Percentiles rank a stretch among this genome's conserved stretches.
phyloP scores from a whole-genome alignment of 306 rosid genomes.

The Dryas drummondii region DNA sequence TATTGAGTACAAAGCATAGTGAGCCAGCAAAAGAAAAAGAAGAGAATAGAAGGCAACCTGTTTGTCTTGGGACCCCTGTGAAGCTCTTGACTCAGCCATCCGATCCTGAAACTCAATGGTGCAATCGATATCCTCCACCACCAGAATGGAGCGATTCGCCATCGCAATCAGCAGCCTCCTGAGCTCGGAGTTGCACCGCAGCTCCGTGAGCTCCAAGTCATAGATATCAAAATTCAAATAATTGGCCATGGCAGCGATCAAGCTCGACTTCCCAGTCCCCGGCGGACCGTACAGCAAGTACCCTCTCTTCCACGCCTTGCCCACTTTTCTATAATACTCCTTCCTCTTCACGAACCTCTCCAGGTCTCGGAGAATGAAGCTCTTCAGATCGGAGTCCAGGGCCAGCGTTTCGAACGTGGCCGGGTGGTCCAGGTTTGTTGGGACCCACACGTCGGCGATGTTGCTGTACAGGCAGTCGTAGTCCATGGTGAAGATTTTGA shows the following conservation, averaged over 20 bases:
- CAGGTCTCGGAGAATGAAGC: conserved; percentile 49
- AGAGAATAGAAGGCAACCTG: conserved; percentile 27
- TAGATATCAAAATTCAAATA: conserved; percentile 60
- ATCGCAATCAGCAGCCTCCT: conserved; percentile 46
- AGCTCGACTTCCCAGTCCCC: conserved; percentile 82
- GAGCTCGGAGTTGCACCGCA: conserved; percentile 40
- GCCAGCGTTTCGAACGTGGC: conserved; percentile 70
- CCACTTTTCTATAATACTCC: conserved; percentile 58
- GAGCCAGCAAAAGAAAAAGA: neutral
- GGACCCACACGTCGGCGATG: conserved; percentile 40
- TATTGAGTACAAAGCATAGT: no score
- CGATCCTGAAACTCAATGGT: conserved; percentile 53
- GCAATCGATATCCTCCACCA: conserved; percentile 84
- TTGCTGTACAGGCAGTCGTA: conserved; percentile 26
- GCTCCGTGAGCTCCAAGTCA: conserved; percentile 63
- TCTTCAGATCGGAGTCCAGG: conserved; percentile 42
- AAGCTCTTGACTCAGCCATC: neutral
- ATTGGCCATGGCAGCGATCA: conserved; percentile 85
- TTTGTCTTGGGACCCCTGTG: neutral
- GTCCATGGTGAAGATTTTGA: conserved; percentile 54
- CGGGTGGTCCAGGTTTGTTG: conserved; percentile 60
- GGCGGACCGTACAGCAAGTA: conserved; percentile 81
- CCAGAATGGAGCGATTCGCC: conserved; percentile 68
- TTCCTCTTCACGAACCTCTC: conserved; percentile 54
- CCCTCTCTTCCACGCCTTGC: conserved; percentile 87